Percentiles rank a stretch among this genome's conserved stretches.
These are phyloP conservation scores for Clitopilus hobsonii DNA, from an alignment of 768 basidiomycete species.

Conservation along the genomic window DNA sequence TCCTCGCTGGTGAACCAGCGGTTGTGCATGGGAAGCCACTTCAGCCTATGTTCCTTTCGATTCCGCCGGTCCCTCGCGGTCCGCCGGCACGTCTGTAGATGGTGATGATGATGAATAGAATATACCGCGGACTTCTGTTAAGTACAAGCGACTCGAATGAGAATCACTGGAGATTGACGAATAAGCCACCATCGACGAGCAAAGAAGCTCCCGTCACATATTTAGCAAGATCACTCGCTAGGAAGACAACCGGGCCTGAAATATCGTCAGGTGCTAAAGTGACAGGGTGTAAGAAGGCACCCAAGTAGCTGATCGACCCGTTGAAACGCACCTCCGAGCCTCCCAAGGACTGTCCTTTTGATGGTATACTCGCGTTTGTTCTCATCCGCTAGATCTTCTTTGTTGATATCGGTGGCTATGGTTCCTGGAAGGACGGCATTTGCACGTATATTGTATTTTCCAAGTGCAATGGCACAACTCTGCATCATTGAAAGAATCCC, in stretches of 20 bases:
- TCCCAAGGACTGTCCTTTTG: slow-evolving; percentile 58
- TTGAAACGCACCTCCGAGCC: slow-evolving; percentile 50
- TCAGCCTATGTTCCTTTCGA: slow-evolving; percentile 21
- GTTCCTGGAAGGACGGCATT: slow-evolving; percentile 74
- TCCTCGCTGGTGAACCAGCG: slow-evolving; percentile 53
- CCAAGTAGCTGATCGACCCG: neutral
- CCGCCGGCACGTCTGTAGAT: slow-evolving; percentile 9
- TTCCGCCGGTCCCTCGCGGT: neutral
- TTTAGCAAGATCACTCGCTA: slow-evolving; percentile 65
- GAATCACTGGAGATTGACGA: slow-evolving; percentile 64
- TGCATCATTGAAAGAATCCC: slow-evolving; percentile 78
- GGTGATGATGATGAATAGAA: neutral
- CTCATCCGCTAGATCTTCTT: slow-evolving; percentile 60
- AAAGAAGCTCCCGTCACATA: slow-evolving; percentile 66
- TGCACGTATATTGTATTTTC: slow-evolving; percentile 72
- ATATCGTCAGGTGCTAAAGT: slow-evolving; percentile 58
- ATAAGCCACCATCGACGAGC: slow-evolving; percentile 69
- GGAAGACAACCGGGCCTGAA: slow-evolving; percentile 70
- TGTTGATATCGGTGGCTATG: slow-evolving; percentile 74
- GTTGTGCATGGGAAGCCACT: slow-evolving; percentile 39
- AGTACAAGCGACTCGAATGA: neutral
- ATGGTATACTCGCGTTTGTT: slow-evolving; percentile 60
- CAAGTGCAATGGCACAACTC: slow-evolving; percentile 70
- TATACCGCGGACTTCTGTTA: neutral
- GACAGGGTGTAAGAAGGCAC: neutral